These are phyloP conservation scores for Monilinia aucupariae DNA, from an alignment of 2,329 filamentous ascomycete genomes.

Conservation along the genomic window DNA sequence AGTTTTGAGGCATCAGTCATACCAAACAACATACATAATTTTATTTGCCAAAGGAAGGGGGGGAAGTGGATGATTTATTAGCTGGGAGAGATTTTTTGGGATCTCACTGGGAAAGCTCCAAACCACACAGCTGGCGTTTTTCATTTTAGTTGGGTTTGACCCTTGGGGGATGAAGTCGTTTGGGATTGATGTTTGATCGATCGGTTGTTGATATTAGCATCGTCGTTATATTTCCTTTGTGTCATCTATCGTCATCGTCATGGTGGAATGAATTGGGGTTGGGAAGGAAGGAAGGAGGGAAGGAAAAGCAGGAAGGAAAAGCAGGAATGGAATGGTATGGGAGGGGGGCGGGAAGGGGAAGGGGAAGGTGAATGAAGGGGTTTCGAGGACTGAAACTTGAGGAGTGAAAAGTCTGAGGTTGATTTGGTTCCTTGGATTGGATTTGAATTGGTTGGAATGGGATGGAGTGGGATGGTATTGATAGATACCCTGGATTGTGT, in stretches of 20 bases:
- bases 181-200: not conserved
- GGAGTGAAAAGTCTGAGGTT: not conserved
- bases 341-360: not conserved
- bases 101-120: not conserved
- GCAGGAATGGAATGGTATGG: not conserved
- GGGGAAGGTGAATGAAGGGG: not conserved
- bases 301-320: not conserved
- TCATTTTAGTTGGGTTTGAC: not conserved
- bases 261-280: not conserved
- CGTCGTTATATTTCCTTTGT: not conserved
- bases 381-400: not conserved
- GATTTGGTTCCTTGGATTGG: not conserved
- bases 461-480: not conserved
- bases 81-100: slow-evolving; percentile 6
- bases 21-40: slow-evolving; percentile 10
- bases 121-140: slow-evolving; percentile 12
- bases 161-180: no score
- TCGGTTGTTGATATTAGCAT: no score
- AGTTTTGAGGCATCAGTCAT: not conserved
- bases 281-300: not conserved
- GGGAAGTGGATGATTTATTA: not conserved
- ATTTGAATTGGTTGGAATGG: not conserved
- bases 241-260: not conserved
- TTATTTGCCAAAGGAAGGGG: slow-evolving; percentile 14
- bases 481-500: not conserved